Evolutionary conservation across 306 rosid species (phyloP).

Genomic region (Vigna reflexopilosa): DNA sequence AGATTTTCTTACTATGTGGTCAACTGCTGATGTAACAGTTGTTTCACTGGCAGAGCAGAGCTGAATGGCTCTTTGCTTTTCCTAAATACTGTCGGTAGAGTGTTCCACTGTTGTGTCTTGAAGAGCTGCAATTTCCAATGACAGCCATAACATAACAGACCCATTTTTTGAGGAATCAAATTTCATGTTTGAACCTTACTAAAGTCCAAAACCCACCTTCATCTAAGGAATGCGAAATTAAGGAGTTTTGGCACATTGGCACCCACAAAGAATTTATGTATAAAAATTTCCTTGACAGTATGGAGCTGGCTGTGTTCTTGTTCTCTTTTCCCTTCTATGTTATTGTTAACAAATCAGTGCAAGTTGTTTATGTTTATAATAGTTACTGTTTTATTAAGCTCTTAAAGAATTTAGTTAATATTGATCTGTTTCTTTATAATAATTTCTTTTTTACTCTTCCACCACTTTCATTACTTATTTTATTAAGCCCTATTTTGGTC

Average conservation of each 20-base stretch:
- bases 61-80: background rate
- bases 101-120: background rate
- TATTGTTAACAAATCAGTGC: background rate
- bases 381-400: background rate
- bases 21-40: background rate
- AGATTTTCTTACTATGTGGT: constrained; percentile 4
- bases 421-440: background rate
- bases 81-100: background rate
- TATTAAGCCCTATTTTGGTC: background rate
- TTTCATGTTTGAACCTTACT: background rate
- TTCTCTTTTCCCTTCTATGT: background rate
- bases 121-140: background rate
- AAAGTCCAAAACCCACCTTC: background rate
- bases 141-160: background rate
- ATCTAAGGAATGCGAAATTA: too few relatives aligned
- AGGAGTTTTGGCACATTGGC: too few relatives aligned
- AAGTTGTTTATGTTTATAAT: background rate
- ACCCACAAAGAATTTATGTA: too few relatives aligned
- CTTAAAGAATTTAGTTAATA: background rate
- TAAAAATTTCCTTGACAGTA: too few relatives aligned
- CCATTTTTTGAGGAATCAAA: background rate
- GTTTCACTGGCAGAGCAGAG: background rate
- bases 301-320: too few relatives aligned
- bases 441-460: background rate
- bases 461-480: background rate